Percentiles rank a stretch among this genome's conserved stretches.
Evolutionary conservation across 441 rosid genomes (phyloP).

Genomic region (Gossypium davidsonii): DNA sequence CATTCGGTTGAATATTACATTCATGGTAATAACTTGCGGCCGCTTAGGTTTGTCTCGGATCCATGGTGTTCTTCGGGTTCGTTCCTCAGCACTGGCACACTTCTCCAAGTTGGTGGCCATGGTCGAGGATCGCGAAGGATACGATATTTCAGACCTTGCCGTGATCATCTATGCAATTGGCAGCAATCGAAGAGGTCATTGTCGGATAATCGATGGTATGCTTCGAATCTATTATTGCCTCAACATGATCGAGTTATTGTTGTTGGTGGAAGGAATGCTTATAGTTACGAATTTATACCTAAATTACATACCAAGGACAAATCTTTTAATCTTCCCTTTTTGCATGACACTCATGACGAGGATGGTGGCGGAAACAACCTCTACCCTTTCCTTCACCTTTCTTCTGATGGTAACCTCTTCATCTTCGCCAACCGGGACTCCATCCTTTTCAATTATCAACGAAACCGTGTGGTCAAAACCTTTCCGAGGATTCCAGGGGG

Average conservation of each 20-base stretch:
- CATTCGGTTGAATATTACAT: slow-evolving; percentile 23
- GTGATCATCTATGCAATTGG: slow-evolving; percentile 23
- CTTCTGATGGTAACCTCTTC: slow-evolving; percentile 33
- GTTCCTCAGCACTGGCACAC: slow-evolving; percentile 19
- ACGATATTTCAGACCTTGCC: slow-evolving; percentile 20
- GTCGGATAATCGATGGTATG: slow-evolving; percentile 31
- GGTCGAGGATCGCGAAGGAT: slow-evolving; percentile 3
- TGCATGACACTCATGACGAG: slow-evolving; percentile 18
- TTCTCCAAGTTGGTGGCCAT: slow-evolving; percentile 24
- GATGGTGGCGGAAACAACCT: slow-evolving; percentile 27
- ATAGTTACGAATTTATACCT: slow-evolving; percentile 33
- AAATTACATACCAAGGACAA: slow-evolving; percentile 9
- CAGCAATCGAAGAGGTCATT: slow-evolving; percentile 20
- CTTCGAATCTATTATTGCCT: slow-evolving; percentile 30
- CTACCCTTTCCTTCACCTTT: slow-evolving; percentile 38
- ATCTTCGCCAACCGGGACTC: slow-evolving; percentile 32
- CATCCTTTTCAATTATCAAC: slow-evolving; percentile 7
- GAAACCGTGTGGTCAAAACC: neutral
- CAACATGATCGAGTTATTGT: slow-evolving; percentile 24
- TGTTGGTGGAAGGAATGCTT: slow-evolving; percentile 27
- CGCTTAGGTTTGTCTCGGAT: slow-evolving; percentile 20
- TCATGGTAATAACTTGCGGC: neutral
- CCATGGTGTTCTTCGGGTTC: slow-evolving; percentile 31
- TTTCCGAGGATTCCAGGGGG: slow-evolving; percentile 30
- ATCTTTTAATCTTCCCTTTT: slow-evolving; percentile 28